Percentiles rank a stretch among this genome's conserved stretches.
phyloP scores from a whole-genome alignment of 768 basidiomycete genomes.

The Gymnopilus dilepis region DNA sequence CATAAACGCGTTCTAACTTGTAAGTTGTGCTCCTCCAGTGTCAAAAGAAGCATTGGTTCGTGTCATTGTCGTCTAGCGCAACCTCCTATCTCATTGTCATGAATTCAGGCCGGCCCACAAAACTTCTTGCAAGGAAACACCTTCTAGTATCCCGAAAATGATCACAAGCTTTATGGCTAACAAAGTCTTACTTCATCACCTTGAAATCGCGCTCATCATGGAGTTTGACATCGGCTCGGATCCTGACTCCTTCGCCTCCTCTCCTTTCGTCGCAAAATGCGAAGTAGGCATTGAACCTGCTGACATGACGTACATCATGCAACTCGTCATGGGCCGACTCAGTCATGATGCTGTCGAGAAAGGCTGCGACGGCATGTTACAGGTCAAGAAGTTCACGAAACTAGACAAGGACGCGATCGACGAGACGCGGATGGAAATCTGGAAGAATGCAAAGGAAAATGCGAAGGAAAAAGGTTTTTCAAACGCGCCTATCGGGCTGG shows the following conservation, averaged over 20 bases:
- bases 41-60: slow-evolving; percentile 17
- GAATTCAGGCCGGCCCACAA: slow-evolving; percentile 11
- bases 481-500: not conserved
- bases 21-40: not conserved
- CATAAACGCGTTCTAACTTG: not conserved
- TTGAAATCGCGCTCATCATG: slow-evolving; percentile 3
- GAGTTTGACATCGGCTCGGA: not conserved
- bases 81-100: not conserved
- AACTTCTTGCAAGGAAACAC: not conserved
- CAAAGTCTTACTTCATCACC: not conserved
- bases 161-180: slow-evolving; percentile 8
- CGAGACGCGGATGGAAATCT: slow-evolving; percentile 7
- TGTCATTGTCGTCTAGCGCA: not conserved
- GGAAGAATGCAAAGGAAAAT: not conserved
- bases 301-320: slow-evolving; percentile 2
- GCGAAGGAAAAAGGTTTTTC: not conserved
- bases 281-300: slow-evolving; percentile 11
- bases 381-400: not conserved
- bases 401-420: not conserved
- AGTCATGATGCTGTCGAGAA: not conserved
- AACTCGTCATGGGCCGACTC: not conserved
- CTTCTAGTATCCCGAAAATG: not conserved
- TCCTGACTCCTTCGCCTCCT: not conserved
- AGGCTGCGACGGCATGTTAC: slow-evolving; percentile 12
- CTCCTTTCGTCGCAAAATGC: slow-evolving; percentile 6